phyloP scores from a whole-genome alignment of 2,329 filamentous ascomycete genomes.

The Neopestalotiopsis sp. region DNA sequence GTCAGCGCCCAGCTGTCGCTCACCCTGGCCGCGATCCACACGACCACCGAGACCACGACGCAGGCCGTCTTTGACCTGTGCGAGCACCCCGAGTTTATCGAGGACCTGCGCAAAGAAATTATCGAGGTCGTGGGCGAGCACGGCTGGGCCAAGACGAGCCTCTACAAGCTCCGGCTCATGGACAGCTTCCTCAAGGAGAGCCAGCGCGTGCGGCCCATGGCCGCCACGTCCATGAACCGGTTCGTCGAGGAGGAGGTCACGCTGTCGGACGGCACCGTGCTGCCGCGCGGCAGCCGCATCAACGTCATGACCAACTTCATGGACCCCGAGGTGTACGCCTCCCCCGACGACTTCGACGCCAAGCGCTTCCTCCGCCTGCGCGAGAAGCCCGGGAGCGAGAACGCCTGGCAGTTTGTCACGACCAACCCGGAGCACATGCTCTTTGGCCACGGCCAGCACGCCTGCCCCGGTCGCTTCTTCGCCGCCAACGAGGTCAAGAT shows the following conservation, averaged over 20 bases:
- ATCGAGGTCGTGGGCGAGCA: slow-evolving; percentile 36
- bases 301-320: slow-evolving; percentile 35
- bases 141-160: slow-evolving; percentile 39
- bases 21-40: slow-evolving; percentile 48
- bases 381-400: slow-evolving; percentile 35
- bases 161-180: slow-evolving; percentile 42
- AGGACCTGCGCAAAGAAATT: slow-evolving; percentile 52
- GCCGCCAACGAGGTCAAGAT: slow-evolving; percentile 44
- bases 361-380: slow-evolving; percentile 36
- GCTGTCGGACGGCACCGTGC: slow-evolving; percentile 35
- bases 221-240: slow-evolving; percentile 34
- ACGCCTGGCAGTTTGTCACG: slow-evolving; percentile 43
- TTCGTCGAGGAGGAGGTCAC: slow-evolving; percentile 32
- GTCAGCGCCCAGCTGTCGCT: slow-evolving; percentile 41
- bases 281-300: slow-evolving; percentile 35
- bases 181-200: slow-evolving; percentile 50
- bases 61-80: slow-evolving; percentile 51
- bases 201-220: slow-evolving; percentile 37
- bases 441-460: slow-evolving; percentile 49
- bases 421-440: slow-evolving; percentile 37
- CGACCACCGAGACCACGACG: slow-evolving; percentile 42
- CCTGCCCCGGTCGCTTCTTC: slow-evolving; percentile 40
- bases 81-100: slow-evolving; percentile 47
- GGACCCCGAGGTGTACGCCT: slow-evolving; percentile 33
- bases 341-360: slow-evolving; percentile 37